Evolutionary conservation across 2,329 filamentous ascomycete genomes (phyloP), one percentile per base, ranked within the genome.

Genomic region (Paracamarosporium sp.): DNA sequence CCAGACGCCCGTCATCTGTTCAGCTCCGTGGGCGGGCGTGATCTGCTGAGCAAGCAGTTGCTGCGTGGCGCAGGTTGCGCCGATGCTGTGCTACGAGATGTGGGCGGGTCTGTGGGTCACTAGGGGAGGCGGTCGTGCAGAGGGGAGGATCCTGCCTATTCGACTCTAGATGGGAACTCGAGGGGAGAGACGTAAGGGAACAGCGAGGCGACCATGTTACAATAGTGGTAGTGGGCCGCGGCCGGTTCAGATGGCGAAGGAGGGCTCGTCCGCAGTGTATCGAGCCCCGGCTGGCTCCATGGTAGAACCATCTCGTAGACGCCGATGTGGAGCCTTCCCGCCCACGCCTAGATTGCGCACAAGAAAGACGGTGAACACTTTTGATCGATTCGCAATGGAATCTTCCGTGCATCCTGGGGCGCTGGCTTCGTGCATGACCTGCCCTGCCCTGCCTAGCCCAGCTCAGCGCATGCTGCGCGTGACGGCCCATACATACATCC

Each of bases 331-430:
- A 22, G 36, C 36, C 31, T 44, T 24, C 20, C 41, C 27, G 51
- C 30, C 30, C 46, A 40, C 20, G 7, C 22, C 51, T 40, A 6
- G 24, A 30, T 7, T 11, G 33, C 5, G 31, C 47, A 41, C 41
- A 50, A 51, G 33, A 51, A 62, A 60, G 53, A 56, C 53, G 57
- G 57, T 60, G 57, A 58, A 52, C 36, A 20, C 28, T 24, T 40
- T 41, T n/a, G 27, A 31, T 20, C 13, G 25, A 17, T 13, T 31
- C 27, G 28, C 33, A 48, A 33, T 57, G 57, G 53, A 60, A 53
- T 35, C 53, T 58, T 53, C 51, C 46, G 38, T 52, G 45, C 40
- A 53, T 35, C 45, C 24, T 17, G 38, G 8, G 43, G 24, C 25
- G 43, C 17, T 13, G 15, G 6, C 44, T 33, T 22, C 28, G 48